Conservation (phyloP, 805 yeast genomes). For the Tetrapisispora phaffii region DNA sequence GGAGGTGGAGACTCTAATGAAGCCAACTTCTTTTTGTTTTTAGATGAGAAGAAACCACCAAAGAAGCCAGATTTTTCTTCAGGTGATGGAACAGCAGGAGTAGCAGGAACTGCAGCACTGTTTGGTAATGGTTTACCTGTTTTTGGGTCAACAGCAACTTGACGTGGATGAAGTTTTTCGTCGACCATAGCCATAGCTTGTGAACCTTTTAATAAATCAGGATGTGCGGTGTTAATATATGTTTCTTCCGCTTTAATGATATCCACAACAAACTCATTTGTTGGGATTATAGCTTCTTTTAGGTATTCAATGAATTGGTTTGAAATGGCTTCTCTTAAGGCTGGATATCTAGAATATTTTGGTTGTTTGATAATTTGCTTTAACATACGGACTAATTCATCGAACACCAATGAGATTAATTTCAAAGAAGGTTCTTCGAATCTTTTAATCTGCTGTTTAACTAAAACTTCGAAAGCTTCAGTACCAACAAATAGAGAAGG, state of each 20-base stretch:
- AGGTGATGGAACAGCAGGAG: slow-evolving; percentile 23
- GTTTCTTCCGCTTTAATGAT: slow-evolving; percentile 81
- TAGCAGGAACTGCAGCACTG: slow-evolving; percentile 24
- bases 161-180: slow-evolving; percentile 67
- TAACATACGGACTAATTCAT: slow-evolving; percentile 85
- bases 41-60: slow-evolving; percentile 88
- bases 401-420: slow-evolving; percentile 84
- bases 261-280: slow-evolving; percentile 76
- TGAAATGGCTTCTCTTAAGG: slow-evolving; percentile 75
- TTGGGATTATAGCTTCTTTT: slow-evolving; percentile 71
- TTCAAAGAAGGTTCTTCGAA: slow-evolving; percentile 89
- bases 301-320: slow-evolving; percentile 70
- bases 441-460: slow-evolving; percentile 84
- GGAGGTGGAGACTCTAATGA: slow-evolving; percentile 97
- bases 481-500: slow-evolving; percentile 96
- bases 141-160: slow-evolving; percentile 75
- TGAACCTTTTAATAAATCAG: slow-evolving; percentile 88
- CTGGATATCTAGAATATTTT: slow-evolving; percentile 81
- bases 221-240: slow-evolving; percentile 95
- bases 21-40: slow-evolving; percentile 87
- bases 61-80: slow-evolving; percentile 69
- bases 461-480: slow-evolving; percentile 91
- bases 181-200: slow-evolving; percentile 88
- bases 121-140: slow-evolving; percentile 70
- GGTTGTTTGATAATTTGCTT: slow-evolving; percentile 76